phyloP scores from a whole-genome alignment of 495 filamentous ascomycete genomes.

The Penicillium diatomitis region DNA sequence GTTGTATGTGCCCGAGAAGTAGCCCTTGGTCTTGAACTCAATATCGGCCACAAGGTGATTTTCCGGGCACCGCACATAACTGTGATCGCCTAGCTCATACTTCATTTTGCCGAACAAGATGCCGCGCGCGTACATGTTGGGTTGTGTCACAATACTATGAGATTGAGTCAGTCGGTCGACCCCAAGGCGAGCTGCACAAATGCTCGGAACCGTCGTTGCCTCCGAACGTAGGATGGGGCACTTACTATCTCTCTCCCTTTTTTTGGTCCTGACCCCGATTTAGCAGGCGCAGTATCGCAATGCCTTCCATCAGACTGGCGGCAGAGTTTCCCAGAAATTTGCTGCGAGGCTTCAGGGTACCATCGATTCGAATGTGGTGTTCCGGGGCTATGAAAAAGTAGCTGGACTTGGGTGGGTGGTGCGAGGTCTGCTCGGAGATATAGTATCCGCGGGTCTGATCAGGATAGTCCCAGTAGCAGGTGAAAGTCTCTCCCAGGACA shows the following conservation, averaged over 20 bases:
- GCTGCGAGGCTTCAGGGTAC: conserved; percentile 90
- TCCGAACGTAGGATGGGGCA: conserved; percentile 5
- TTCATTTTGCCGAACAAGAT: conserved; percentile 99
- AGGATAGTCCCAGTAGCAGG: conserved; percentile 90
- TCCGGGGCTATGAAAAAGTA: conserved; percentile 99
- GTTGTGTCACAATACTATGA: conserved; percentile 76
- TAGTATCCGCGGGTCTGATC: conserved; percentile 86
- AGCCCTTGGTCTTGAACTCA: conserved; percentile 98
- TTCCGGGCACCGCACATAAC: conserved; percentile 88
- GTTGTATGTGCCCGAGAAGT: conserved; percentile 93
- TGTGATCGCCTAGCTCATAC: conserved; percentile 96
- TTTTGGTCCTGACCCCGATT: conserved; percentile 59
- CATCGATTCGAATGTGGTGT: conserved; percentile 91
- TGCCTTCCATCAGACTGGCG: conserved; percentile 96
- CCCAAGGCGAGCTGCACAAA: neutral
- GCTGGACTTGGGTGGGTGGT: conserved; percentile 96
- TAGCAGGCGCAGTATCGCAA: conserved; percentile 74
- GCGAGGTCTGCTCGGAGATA: conserved; percentile 90
- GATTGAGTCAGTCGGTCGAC: neutral
- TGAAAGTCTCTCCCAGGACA: conserved; percentile 89
- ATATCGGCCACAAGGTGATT: conserved; percentile 79
- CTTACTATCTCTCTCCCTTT: conserved; percentile 79
- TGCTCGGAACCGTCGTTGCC: no score
- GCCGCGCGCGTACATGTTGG: conserved; percentile 98
- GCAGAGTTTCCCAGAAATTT: conserved; percentile 96